A percentile compares a stretch with the other conserved stretches of the same genome.
phyloP scores from a whole-genome alignment of 192 early-diverging fungal genomes.

The Mortierella antarctica region DNA sequence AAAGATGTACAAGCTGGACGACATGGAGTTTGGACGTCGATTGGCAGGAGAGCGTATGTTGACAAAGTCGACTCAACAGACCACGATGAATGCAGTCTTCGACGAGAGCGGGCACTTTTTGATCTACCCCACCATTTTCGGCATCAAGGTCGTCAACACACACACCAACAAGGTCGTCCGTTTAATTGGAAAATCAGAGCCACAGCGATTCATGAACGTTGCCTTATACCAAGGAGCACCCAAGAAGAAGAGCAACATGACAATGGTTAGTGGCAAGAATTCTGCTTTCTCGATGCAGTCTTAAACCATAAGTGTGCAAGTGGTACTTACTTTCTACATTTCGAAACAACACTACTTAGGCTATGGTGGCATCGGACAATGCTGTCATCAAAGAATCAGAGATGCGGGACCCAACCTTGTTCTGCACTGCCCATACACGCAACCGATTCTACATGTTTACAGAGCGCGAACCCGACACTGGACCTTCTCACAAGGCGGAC shows the following conservation, averaged over 20 bases:
- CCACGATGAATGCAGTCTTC: slow-evolving; percentile 84
- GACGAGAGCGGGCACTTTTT: slow-evolving; percentile 91
- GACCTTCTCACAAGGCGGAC: slow-evolving; percentile 66
- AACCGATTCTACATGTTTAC: slow-evolving; percentile 98
- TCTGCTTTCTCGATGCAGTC: background rate
- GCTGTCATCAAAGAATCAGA: slow-evolving; percentile 74
- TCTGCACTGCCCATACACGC: slow-evolving; percentile 88
- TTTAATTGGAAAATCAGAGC: slow-evolving; percentile 92
- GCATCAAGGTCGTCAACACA: slow-evolving; percentile 95
- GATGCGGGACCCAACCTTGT: slow-evolving; percentile 84
- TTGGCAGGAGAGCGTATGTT: slow-evolving; percentile 90
- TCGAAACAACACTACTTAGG: slow-evolving; percentile 41
- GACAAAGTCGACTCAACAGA: slow-evolving; percentile 75
- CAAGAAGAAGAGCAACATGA: slow-evolving; percentile 79
- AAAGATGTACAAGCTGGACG: slow-evolving; percentile 83
- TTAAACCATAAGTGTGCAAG: background rate
- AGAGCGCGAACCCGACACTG: slow-evolving; percentile 83
- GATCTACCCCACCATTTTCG: slow-evolving; percentile 92
- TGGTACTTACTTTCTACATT: slow-evolving; percentile 4
- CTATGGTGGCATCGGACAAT: slow-evolving; percentile 90
- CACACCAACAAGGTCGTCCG: slow-evolving; percentile 84
- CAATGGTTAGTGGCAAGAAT: slow-evolving; percentile 60
- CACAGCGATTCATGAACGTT: slow-evolving; percentile 90
- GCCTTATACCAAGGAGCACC: slow-evolving; percentile 92
- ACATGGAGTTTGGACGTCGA: slow-evolving; percentile 98